These are phyloP conservation scores for Cymbidium sinense DNA, from an alignment of 106 monocot species.

Conservation along the genomic window DNA sequence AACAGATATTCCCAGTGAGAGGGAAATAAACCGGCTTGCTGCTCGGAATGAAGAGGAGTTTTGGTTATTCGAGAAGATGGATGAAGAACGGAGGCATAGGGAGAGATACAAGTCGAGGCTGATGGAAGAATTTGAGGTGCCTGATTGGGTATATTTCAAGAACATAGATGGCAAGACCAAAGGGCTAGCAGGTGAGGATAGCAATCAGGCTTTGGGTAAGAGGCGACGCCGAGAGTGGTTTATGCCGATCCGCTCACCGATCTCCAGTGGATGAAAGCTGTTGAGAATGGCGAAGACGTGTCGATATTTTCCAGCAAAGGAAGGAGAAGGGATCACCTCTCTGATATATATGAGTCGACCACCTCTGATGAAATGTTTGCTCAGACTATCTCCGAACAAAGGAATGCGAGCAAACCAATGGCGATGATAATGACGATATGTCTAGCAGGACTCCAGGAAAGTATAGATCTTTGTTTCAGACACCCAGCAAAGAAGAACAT, in stretches of 20 bases:
- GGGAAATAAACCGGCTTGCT: conserved; percentile 93
- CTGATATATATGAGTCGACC: conserved; percentile 12
- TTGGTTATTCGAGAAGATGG: conserved; percentile 96
- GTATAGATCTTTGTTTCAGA: conserved; percentile 6
- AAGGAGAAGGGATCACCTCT: conserved; percentile 30
- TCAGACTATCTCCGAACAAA: conserved; percentile 25
- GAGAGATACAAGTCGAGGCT: conserved; percentile 78
- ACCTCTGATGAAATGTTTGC: conserved; percentile 5
- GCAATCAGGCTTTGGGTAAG: conserved; percentile 35
- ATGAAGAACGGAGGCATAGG: conserved; percentile 79
- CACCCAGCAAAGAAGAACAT: conserved; percentile 34
- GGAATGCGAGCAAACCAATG: conserved; percentile 10
- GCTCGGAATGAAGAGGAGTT: conserved; percentile 86
- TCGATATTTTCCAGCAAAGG: conserved; percentile 29
- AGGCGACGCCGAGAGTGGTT: conserved; percentile 76
- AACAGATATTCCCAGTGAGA: conserved; percentile 89
- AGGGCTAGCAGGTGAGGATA: conserved; percentile 2
- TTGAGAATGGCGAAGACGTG: conserved; percentile 73
- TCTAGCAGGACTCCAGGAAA: conserved; percentile 21
- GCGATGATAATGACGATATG: conserved; percentile 28
- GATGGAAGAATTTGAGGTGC: conserved; percentile 92
- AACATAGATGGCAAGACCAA: conserved; percentile 26
- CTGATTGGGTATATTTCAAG: conserved; percentile 76
- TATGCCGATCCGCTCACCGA: conserved; percentile 88
- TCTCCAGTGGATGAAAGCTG: conserved; percentile 80